These are phyloP conservation scores for Parachaetomium inaequale DNA, from an alignment of 495 filamentous ascomycete genomes.

Conservation along the genomic window DNA sequence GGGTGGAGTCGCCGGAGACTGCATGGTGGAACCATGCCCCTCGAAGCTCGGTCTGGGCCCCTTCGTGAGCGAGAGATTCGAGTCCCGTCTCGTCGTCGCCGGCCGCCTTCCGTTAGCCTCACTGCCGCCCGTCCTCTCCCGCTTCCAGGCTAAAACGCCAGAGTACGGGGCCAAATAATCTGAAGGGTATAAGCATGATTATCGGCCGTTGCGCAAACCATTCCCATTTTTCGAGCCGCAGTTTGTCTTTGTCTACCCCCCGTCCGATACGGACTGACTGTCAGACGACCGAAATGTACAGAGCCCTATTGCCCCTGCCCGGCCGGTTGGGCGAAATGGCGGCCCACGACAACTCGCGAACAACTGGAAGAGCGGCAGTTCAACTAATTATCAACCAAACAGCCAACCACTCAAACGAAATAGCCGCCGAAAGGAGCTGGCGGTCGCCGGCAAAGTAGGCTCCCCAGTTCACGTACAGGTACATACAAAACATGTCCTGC, in stretches of 20 bases:
- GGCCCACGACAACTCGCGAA: background rate
- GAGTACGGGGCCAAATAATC: background rate
- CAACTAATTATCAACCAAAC: background rate
- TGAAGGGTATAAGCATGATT: background rate
- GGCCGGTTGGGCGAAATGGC: background rate
- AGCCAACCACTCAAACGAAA: too few relatives aligned
- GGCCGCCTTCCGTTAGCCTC: background rate
- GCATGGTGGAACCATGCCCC: conserved; percentile 6
- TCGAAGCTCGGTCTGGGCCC: conserved; percentile 7
- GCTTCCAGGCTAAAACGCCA: too few relatives aligned
- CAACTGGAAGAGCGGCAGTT: background rate
- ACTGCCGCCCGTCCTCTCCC: too few relatives aligned
- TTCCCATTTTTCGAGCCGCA: too few relatives aligned
- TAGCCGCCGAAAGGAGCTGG: too few relatives aligned
- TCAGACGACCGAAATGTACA: background rate
- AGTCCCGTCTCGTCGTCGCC: conserved; percentile 1
- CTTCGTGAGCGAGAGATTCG: background rate
- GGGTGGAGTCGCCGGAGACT: conserved; percentile 8
- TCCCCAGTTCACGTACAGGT: too few relatives aligned
- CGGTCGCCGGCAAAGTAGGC: too few relatives aligned
- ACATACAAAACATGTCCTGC: too few relatives aligned
- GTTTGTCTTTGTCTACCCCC: background rate
- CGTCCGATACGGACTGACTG: background rate
- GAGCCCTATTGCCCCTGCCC: background rate
- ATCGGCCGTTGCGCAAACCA: background rate